phyloP scores from a whole-genome alignment of 2,329 filamentous ascomycete species.

The Diatrype stigma region DNA sequence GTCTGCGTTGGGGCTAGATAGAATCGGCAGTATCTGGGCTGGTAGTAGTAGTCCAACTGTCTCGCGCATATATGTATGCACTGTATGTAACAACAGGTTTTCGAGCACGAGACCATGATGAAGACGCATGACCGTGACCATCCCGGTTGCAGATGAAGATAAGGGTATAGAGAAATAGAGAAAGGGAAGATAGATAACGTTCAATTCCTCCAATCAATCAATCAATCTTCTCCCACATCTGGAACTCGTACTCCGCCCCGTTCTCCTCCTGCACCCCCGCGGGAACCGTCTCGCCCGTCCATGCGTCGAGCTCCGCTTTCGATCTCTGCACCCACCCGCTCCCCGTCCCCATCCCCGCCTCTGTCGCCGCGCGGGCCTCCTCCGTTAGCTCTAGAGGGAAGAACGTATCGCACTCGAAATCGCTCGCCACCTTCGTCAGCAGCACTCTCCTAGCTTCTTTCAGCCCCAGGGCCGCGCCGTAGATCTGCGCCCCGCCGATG shows the following conservation, averaged over 20 bases:
- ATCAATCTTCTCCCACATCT: conserved; percentile 64
- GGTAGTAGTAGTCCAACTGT: background rate
- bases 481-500: conserved; percentile 88
- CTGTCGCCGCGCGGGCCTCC: conserved; percentile 22
- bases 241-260: conserved; percentile 63
- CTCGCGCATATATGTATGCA: background rate
- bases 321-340: conserved; percentile 51
- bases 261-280: conserved; percentile 58
- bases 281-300: conserved; percentile 61
- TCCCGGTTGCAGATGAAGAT: background rate
- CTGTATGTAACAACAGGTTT: background rate
- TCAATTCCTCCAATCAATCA: no score
- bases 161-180: conserved; percentile 2
- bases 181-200: no score
- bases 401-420: conserved; percentile 73
- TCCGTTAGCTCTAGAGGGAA: conserved; percentile 59
- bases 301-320: conserved; percentile 53
- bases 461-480: conserved; percentile 62
- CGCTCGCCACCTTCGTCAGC: conserved; percentile 62
- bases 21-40: background rate
- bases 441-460: conserved; percentile 58
- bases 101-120: background rate
- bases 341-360: no score
- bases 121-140: no score
- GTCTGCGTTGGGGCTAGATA: no score